Evolutionary conservation across 176 grass and related monocot species (phyloP), one percentile per base, ranked within the genome.

Genomic region (Ananas comosus): DNA sequence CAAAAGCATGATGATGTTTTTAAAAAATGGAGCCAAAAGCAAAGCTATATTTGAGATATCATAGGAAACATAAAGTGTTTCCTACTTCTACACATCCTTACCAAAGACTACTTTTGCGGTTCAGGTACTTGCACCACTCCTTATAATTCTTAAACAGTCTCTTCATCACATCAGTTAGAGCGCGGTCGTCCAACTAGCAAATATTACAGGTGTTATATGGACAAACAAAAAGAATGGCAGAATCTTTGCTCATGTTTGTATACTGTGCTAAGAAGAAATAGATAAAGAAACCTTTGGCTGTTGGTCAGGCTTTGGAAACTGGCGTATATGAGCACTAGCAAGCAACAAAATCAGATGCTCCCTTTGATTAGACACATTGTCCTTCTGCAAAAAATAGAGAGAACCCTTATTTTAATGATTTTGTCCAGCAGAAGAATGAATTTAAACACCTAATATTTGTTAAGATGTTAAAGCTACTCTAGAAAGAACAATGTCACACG

Each of bases 341-440:
- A 97, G 93, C 76, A 97, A 85, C 67, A 97, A 82, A 79, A 97
- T 92, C 61, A 97, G 82, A 71, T 97, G 93, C 49, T 97, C 93
- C 69, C 93, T 82, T 83, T 97, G 93, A 57, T 97, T 97, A 69
- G 93, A 90, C 4, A 89, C 89, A 50, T 85, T 97, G 83, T 97
- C 86, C 72, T 83, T 87, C 93, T 97, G 71, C 68, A 72, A 24
- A 56, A 48, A 80, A 67, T 66, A 69, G n/a, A 27, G 70, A 48
- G 18, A 53, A 50, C 51, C 42, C 0, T 17, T 59, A 17, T 16
- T 59, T 59, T 59, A 59, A 59, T 59, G 19, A 17, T 59, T 12
- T 17, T 9, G 16, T 59, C 14, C 14, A 59, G 13, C 33, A 18
- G 54, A 12, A 19, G n/a, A 59, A 17, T 17, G 19, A 59, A 59